phyloP scores from a whole-genome alignment of 1,284 basidiomycete genomes.

The Papiliotrema terrestris region DNA sequence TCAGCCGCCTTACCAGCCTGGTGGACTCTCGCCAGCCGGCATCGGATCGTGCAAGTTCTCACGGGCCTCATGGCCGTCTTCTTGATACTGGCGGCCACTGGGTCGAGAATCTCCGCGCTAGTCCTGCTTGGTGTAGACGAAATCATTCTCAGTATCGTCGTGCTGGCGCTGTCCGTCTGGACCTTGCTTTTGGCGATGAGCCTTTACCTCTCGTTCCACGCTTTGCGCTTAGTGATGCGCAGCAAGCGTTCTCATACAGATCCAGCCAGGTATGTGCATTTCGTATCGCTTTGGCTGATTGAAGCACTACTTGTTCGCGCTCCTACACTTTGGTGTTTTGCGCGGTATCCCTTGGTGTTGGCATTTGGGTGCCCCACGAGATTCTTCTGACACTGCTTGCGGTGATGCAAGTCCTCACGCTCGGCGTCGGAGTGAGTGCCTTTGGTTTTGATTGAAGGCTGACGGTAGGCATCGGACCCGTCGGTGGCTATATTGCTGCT shows the following conservation, averaged over 20 bases:
- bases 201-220: not conserved
- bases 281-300: no score
- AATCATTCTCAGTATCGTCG: not conserved
- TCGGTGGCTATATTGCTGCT: no score
- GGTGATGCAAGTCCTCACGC: not conserved
- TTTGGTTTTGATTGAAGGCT: not conserved
- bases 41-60: no score
- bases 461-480: no score
- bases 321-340: slow-evolving; percentile 51
- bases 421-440: not conserved
- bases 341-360: slow-evolving; percentile 67
- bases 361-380: not conserved
- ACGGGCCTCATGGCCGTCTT: no score
- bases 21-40: no score
- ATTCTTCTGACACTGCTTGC: not conserved
- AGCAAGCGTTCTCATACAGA: not conserved
- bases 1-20: no score
- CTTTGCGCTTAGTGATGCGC: not conserved
- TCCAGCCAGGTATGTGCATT: not conserved
- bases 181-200: not conserved
- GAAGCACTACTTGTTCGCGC: no score
- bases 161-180: not conserved
- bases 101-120: no score
- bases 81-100: no score
- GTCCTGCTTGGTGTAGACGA: no score